Evolutionary conservation across 768 basidiomycete genomes (phyloP), one percentile per base, ranked within the genome.

Genomic region (Macrocybe gigantea): DNA sequence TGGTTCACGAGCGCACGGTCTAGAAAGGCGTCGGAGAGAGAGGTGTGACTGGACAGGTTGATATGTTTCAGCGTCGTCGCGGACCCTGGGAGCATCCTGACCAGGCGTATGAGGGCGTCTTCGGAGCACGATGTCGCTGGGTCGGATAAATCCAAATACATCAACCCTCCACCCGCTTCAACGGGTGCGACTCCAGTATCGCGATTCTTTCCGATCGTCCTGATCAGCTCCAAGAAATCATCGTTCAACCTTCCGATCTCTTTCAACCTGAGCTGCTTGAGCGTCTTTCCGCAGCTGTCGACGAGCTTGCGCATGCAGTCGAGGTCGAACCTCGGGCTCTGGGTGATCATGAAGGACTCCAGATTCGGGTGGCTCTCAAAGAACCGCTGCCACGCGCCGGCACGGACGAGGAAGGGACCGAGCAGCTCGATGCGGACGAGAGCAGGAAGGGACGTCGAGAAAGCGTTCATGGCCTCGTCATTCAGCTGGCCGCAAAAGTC

Each of bases 401-500:
- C 66, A 14, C 83, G 82, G 33, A 96, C 85, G 15, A 93, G 81
- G 66, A 91, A 93, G 2, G 93, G 93, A 0, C 88, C 95, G 9
- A 90, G 79, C 11, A 99, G 85, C 61, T 86, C 83, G 10, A 99
- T 57, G 33, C 79, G 78, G 5, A 67, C 75, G 36, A 99, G 78
- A 10, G 78, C 62, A 1, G 80, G 83, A 31, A 99, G 73, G 0
- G 76, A 74, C 5, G 65, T 71, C 37, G 73, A 73, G 75, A 90
- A 88, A 22, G 77, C 63, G 11, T 65, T 58, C 41, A 90, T 64
- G 36, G 82, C 78, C 0, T 67, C 51, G 53, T 84, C 79, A 45
- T 86, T 77, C 49, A 98, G 75, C 33, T 84, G 81, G 4, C 95
- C 95, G 53, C 94, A 97, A 54, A 81, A 83, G 56, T 93, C 86